phyloP scores from a whole-genome alignment of 345 rosid species.

The Balakata baccata region DNA sequence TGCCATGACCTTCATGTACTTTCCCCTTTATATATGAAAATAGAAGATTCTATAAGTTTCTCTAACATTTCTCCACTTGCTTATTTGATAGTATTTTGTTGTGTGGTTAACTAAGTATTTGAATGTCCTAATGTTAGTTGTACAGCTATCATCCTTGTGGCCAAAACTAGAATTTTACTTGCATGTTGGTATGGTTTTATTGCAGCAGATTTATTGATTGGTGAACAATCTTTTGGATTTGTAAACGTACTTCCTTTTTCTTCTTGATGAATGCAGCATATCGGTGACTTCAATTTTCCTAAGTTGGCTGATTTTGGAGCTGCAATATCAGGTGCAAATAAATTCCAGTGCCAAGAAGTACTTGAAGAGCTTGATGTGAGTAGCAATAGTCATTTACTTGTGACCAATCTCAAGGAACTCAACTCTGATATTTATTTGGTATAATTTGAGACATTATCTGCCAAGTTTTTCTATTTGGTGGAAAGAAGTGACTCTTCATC shows the following conservation, averaged over 20 bases:
- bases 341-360: constrained; percentile 76
- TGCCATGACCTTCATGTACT: not conserved
- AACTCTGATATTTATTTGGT: not conserved
- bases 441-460: constrained; percentile 4
- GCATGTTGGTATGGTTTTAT: not conserved
- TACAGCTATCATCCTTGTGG: not conserved
- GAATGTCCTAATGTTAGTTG: not conserved
- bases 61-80: not conserved
- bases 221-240: not conserved
- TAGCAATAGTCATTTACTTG: constrained; percentile 13
- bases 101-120: not conserved
- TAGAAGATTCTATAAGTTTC: not conserved
- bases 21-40: not conserved
- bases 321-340: constrained; percentile 92
- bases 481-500: not conserved
- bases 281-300: constrained; percentile 87
- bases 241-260: not conserved
- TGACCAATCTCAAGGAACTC: constrained; percentile 6
- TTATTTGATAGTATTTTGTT: not conserved
- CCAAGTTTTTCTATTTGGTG: not conserved
- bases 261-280: constrained; percentile 58
- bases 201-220: not conserved
- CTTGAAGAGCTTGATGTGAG: constrained; percentile 99
- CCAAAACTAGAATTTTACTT: too few relatives aligned
- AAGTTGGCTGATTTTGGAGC: constrained; percentile 98